Percentiles rank a stretch among this genome's conserved stretches.
Evolutionary conservation across 139 green algal species (phyloP).

Genomic region (Chlorella ohadii): DNA sequence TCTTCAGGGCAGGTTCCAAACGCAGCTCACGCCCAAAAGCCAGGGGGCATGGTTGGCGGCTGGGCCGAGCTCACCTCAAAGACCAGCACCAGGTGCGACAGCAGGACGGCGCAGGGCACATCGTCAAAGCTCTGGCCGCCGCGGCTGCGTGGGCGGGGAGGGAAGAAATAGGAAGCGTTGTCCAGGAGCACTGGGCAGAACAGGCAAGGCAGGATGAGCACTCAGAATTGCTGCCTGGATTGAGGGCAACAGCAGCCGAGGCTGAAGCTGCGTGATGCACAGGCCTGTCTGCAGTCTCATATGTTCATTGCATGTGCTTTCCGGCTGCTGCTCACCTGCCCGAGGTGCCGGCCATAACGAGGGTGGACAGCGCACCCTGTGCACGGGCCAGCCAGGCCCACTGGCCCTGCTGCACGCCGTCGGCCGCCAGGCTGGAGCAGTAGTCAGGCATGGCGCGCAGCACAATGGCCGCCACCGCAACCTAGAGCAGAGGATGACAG

Average conservation of each 20-base stretch:
- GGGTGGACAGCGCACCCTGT: background rate
- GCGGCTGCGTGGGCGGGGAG: background rate
- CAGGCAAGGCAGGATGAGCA: too few relatives aligned
- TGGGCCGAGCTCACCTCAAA: background rate
- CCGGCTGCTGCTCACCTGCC: background rate
- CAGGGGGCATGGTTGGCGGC: too few relatives aligned
- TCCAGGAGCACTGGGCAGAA: too few relatives aligned
- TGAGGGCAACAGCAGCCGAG: too few relatives aligned
- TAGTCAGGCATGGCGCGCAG: background rate
- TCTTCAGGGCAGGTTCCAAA: too few relatives aligned
- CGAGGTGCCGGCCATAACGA: background rate
- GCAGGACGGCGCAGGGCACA: background rate
- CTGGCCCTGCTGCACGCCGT: background rate
- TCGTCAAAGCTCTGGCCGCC: too few relatives aligned
- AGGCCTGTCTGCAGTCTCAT: too few relatives aligned
- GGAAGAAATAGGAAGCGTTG: background rate
- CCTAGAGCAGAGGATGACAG: background rate
- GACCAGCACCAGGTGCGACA: background rate
- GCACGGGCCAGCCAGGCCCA: background rate
- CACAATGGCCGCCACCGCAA: background rate
- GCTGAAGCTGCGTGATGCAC: background rate
- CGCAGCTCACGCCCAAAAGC: too few relatives aligned
- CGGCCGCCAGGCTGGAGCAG: conserved; percentile 4
- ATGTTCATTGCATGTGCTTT: too few relatives aligned
- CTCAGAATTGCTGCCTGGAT: too few relatives aligned